Evolutionary conservation across 2,329 filamentous ascomycete genomes (phyloP).

Genomic region (Fonsecaea monophora): DNA sequence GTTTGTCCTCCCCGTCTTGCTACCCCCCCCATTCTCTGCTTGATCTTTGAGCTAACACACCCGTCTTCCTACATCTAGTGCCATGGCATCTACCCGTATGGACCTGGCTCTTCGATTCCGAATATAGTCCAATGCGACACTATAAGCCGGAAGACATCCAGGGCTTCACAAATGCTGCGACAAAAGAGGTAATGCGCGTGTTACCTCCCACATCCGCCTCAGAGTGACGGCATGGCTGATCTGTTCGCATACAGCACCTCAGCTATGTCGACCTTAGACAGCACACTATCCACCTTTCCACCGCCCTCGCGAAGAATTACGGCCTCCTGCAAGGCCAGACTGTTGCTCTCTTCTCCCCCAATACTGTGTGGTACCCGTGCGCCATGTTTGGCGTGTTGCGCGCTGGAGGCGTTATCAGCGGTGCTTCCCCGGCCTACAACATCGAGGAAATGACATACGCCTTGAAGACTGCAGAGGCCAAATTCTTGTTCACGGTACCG

Average conservation of each 20-base stretch:
- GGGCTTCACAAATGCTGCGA: slow-evolving; percentile 65
- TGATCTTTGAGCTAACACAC: slow-evolving; percentile 1
- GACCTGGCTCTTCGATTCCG: slow-evolving; percentile 67
- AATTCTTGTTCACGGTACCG: slow-evolving; percentile 42
- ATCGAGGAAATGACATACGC: slow-evolving; percentile 73
- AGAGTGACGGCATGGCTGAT: background rate
- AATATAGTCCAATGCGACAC: slow-evolving; percentile 58
- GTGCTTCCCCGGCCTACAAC: slow-evolving; percentile 70
- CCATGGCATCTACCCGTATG: slow-evolving; percentile 63
- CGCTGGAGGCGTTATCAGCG: slow-evolving; percentile 64
- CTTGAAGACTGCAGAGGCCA: slow-evolving; percentile 63
- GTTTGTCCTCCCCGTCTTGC: slow-evolving; percentile 16
- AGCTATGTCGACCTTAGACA: slow-evolving; percentile 65
- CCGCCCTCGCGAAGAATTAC: slow-evolving; percentile 63
- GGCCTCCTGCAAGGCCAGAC: slow-evolving; percentile 62
- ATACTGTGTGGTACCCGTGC: slow-evolving; percentile 72
- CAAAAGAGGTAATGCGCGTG: slow-evolving; percentile 52
- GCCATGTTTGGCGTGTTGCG: slow-evolving; percentile 65
- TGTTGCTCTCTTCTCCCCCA: slow-evolving; percentile 67
- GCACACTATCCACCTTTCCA: slow-evolving; percentile 65
- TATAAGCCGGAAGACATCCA: slow-evolving; percentile 51
- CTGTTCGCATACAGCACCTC: slow-evolving; percentile 48
- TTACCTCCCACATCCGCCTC: background rate
- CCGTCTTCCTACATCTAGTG: slow-evolving; percentile 47
- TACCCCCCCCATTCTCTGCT: background rate